Evolutionary conservation across 768 basidiomycete species (phyloP), one percentile per base, ranked within the genome.

Genomic region (Candolleomyces efflorescens): DNA sequence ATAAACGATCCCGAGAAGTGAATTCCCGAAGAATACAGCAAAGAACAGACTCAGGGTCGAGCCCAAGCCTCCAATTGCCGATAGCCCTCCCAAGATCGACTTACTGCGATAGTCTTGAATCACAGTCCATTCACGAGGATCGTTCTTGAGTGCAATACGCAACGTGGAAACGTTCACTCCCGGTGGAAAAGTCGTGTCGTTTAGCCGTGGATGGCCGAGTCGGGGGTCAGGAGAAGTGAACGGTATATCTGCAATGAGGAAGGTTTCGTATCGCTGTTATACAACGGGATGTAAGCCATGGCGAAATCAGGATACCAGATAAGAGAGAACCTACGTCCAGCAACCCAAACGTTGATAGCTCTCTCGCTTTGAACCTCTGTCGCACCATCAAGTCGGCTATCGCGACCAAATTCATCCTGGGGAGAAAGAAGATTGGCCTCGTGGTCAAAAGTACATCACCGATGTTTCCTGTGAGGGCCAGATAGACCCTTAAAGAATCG

Each of bases 41-140:
- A 69, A 67, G 1, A 67, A 36, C 1, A 63, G 67, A 36, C 59
- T 58, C 2, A 68, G n/a, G 37, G 59, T 62, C 2, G 64, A 56
- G 63, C 64, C 67, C 20, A 69, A 50, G 55, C 68, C 68, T 44
- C 68, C 68, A 22, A 67, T 51, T 13, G 46, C 54, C 1, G 67
- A 57, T 36, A 68, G 54, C 9, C 68, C 67, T 6, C 23, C 59
- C 17, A 62, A 45, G 26, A 68, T 49, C 0, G 68, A 54, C 15
- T 60, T 55, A 41, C 58, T 62, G 27, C 64, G 53, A 20, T 53
- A 59, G 15, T 67, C 65, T 32, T 63, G 53, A 10, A 63, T 9
- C n/a, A 69, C 23, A 5, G 15, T 56, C 32, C 49, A 50, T 36
- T 65, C 65, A 17, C 56, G 54, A 5, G 56, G 13, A 48, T 60